A percentile compares a stretch with the other conserved stretches of the same genome.
Evolutionary conservation across 495 filamentous ascomycete genomes (phyloP).

Genomic region (Cairneyella variabilis): DNA sequence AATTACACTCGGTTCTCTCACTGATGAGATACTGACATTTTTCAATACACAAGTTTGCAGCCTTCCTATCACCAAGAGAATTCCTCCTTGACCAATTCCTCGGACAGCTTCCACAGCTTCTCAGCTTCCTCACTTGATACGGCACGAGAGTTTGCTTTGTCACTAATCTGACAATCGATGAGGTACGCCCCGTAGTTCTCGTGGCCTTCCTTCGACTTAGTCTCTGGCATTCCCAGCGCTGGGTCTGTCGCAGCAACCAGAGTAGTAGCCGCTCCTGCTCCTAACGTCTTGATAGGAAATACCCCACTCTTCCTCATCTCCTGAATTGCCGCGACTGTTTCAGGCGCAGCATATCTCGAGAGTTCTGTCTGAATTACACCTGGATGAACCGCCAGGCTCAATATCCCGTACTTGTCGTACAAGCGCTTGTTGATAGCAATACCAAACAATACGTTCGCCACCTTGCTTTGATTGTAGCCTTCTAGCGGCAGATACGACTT

Average conservation of each 20-base stretch:
- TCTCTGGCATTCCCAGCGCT: not conserved
- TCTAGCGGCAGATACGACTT: constrained; percentile 40
- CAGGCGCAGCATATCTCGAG: constrained; percentile 28
- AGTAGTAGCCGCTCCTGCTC: constrained; percentile 10
- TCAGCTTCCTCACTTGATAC: constrained; percentile 32
- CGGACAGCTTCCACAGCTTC: constrained; percentile 45
- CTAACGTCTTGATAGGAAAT: constrained; percentile 35
- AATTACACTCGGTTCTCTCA: too few relatives aligned
- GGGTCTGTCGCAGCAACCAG: constrained; percentile 19
- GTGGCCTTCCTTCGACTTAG: not conserved
- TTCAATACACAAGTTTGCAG: too few relatives aligned
- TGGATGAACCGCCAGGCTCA: constrained; percentile 21
- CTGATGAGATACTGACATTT: too few relatives aligned
- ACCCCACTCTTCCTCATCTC: constrained; percentile 16
- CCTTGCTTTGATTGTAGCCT: constrained; percentile 47
- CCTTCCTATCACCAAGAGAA: not conserved
- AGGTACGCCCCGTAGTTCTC: constrained; percentile 7
- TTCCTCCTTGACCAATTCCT: constrained; percentile 43
- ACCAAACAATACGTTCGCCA: constrained; percentile 49
- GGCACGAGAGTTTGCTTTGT: constrained; percentile 22
- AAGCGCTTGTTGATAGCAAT: constrained; percentile 38
- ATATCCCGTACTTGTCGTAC: constrained; percentile 11
- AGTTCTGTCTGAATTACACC: constrained; percentile 31
- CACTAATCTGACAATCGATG: constrained; percentile 14
- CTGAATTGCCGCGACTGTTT: constrained; percentile 29